These are phyloP conservation scores for Pleurostoma richardsiae DNA, from an alignment of 2,329 filamentous ascomycete species.

Conservation along the genomic window DNA sequence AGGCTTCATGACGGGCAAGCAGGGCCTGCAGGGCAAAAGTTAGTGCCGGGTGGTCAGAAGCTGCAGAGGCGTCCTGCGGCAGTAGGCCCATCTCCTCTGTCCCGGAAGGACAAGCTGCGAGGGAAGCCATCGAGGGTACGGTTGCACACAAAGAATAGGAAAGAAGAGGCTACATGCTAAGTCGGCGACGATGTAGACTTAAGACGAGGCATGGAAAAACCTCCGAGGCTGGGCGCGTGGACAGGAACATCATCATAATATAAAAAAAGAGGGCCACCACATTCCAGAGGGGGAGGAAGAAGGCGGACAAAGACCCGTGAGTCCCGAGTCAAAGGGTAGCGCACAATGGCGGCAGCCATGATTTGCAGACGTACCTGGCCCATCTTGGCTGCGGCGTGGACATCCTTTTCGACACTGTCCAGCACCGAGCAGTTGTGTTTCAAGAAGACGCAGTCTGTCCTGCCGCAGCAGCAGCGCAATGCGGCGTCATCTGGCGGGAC, in stretches of 20 bases:
- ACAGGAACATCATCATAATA: too few relatives aligned
- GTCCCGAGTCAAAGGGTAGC: too few relatives aligned
- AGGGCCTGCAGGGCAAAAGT: constrained; percentile 78
- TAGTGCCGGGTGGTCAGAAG: constrained; percentile 48
- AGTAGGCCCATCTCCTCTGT: too few relatives aligned
- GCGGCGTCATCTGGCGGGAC: constrained; percentile 18
- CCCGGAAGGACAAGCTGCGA: too few relatives aligned
- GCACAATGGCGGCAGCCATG: too few relatives aligned
- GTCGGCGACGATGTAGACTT: too few relatives aligned
- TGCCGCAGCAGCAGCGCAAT: constrained; percentile 79
- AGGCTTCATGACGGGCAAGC: constrained; percentile 86
- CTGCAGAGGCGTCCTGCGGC: background rate
- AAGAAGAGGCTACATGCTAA: background rate
- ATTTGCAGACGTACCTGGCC: constrained; percentile 69
- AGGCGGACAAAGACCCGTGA: too few relatives aligned
- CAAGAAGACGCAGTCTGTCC: constrained; percentile 71
- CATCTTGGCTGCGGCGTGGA: constrained; percentile 78
- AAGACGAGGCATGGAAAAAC: too few relatives aligned
- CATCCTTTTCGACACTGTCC: constrained; percentile 79
- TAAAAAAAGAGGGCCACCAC: too few relatives aligned
- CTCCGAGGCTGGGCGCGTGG: too few relatives aligned
- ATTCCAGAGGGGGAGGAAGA: too few relatives aligned
- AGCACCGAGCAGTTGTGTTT: constrained; percentile 75
- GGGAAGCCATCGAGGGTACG: background rate
- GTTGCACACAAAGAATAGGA: constrained; percentile 2